These are phyloP conservation scores for Chaetomiaceae sp. DNA, from an alignment of 2,329 filamentous ascomycete genomes.

Conservation along the genomic window DNA sequence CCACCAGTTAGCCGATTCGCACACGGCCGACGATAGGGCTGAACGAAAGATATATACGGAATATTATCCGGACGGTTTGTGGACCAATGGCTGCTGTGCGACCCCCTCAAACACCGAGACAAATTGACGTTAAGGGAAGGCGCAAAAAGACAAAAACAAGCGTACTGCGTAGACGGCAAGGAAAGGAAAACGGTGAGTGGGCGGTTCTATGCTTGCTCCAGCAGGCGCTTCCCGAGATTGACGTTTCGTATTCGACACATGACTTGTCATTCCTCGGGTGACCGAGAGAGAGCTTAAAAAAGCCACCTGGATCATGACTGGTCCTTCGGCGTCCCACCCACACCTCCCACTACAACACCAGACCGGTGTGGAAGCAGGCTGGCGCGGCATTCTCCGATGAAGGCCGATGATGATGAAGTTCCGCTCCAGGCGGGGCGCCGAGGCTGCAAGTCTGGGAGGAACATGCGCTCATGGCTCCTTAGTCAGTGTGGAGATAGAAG, in stretches of 20 bases:
- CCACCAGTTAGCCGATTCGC: too few relatives aligned
- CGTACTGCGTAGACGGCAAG: too few relatives aligned
- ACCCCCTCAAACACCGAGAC: too few relatives aligned
- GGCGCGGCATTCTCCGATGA: not conserved
- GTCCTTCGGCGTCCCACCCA: not conserved
- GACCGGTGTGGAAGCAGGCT: not conserved
- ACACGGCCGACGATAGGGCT: too few relatives aligned
- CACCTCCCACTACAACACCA: not conserved
- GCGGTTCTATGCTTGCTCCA: too few relatives aligned
- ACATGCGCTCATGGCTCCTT: not conserved
- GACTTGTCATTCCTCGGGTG: not conserved
- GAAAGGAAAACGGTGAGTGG: too few relatives aligned
- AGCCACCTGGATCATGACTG: not conserved
- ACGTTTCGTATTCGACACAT: not conserved
- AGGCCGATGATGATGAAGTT: not conserved
- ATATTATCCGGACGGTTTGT: too few relatives aligned
- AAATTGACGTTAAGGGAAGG: too few relatives aligned
- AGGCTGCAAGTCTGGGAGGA: not conserved
- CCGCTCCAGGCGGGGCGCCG: too few relatives aligned
- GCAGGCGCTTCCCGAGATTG: not conserved
- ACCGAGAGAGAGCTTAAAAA: not conserved
- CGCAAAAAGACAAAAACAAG: too few relatives aligned
- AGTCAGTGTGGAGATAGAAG: not conserved
- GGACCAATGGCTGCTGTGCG: too few relatives aligned
- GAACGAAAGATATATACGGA: too few relatives aligned